Evolutionary conservation across 306 rosid species (phyloP).

Genomic region (Cicer arietinum): DNA sequence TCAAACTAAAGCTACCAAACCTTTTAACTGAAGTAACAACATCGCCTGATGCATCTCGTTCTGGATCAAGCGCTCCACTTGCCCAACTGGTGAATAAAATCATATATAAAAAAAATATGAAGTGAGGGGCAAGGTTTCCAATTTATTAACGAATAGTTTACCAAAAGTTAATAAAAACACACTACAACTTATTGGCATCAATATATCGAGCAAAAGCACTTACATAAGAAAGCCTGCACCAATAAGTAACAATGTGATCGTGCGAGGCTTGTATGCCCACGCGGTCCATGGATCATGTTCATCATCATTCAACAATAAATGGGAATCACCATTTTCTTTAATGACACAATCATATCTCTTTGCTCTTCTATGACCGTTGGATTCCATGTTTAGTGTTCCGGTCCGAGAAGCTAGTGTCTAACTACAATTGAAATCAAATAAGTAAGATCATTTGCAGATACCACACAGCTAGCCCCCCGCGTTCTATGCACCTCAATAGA

Average conservation of each 20-base stretch:
- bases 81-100: slow-evolving; percentile 72
- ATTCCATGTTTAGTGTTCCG: slow-evolving; percentile 64
- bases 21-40: slow-evolving; percentile 89
- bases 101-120: slow-evolving; percentile 1
- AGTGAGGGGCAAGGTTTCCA: slow-evolving; percentile 3
- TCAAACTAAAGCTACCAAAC: slow-evolving; percentile 50
- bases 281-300: slow-evolving; percentile 99
- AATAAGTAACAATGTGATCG: slow-evolving; percentile 83
- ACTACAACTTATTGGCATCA: slow-evolving; percentile 33
- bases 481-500: slow-evolving; percentile 30
- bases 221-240: slow-evolving; percentile 99
- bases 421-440: slow-evolving; percentile 49
- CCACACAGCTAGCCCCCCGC: slow-evolving; percentile 31
- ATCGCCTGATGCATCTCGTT: slow-evolving; percentile 80
- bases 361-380: slow-evolving; percentile 68
- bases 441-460: slow-evolving; percentile 39
- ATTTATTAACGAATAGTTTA: slow-evolving; percentile 13
- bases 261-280: slow-evolving; percentile 99
- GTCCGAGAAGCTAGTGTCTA: slow-evolving; percentile 49
- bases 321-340: slow-evolving; percentile 73
- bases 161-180: not conserved
- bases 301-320: slow-evolving; percentile 58
- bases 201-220: slow-evolving; percentile 51
- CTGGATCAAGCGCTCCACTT: slow-evolving; percentile 94
- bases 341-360: slow-evolving; percentile 56